phyloP scores from a whole-genome alignment of 2,329 filamentous ascomycete species.

The Rhexocercosporidium sp. region DNA sequence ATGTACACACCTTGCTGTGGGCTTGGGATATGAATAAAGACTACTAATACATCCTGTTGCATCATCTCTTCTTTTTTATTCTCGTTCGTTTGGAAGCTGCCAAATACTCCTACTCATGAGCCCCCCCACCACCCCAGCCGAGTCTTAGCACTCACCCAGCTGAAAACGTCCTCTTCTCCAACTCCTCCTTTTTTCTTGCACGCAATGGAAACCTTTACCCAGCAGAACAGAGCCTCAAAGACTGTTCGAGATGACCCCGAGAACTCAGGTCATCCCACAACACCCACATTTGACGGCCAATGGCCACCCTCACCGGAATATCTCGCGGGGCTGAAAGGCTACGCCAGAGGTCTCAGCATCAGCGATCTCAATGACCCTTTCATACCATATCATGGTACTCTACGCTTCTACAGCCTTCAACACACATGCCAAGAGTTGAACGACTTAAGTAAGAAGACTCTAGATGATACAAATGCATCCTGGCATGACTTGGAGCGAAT shows the following conservation, averaged over 20 bases:
- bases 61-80: too few relatives aligned
- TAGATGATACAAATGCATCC: not conserved
- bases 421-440: not conserved
- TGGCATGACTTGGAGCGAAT: not conserved
- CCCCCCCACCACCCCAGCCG: not conserved
- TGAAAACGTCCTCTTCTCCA: not conserved
- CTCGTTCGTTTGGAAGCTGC: too few relatives aligned
- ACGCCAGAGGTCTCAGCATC: not conserved
- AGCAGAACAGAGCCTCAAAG: not conserved
- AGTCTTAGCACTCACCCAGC: not conserved
- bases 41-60: too few relatives aligned
- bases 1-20: too few relatives aligned
- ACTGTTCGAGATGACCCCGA: not conserved
- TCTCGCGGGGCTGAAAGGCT: not conserved
- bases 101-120: too few relatives aligned
- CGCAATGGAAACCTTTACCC: not conserved
- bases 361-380: not conserved
- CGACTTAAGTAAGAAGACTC: not conserved
- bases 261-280: not conserved
- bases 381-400: not conserved
- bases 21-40: too few relatives aligned
- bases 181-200: not conserved
- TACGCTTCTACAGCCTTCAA: not conserved
- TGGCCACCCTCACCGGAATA: not conserved
- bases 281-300: not conserved